Base-by-base conservation (phyloP, 78 protist species). In the Capsaspora owczarzaki region DNA sequence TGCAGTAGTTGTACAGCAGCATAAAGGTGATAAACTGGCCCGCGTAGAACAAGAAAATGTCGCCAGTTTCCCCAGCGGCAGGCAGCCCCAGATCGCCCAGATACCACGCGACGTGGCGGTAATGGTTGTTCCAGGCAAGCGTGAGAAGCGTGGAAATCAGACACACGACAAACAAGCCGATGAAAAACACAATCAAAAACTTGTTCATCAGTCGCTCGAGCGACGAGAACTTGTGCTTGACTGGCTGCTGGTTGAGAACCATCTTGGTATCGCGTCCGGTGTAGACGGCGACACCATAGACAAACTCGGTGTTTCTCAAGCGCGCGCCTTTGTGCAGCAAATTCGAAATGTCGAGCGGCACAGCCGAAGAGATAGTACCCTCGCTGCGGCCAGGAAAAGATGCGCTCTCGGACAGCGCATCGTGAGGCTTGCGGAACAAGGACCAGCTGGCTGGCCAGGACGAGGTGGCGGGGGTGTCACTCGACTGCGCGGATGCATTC, bases 1-100 rank as follows among this genome's bases (percentile, higher is more conserved):
- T 95, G 83, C 95, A 95, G 35, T 93, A 44, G 35, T 97, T 93
- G 86, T 95, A 95, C 60, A 97, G 88, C 35, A 96, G 43, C 33
- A 96, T n/a, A 71, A 92, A 97, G 74, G 98, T 81, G 78, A 88
- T 80, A 8, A 94, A 47, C 56, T 87, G 84, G 20, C 93, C 84
- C n/a, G 35, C 35, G 33, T 2, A 56, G 66, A 3, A 56, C 66
- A 25, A 56, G n/a, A n/a, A n/a, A n/a, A n/a, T n/a, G n/a, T n/a
- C n/a, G n/a, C n/a, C n/a, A 56, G n/a, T 56, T 56, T 16, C 35
- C 2, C 10, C 43, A 8, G 72, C 72, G 23, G 72, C 35, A 2
- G 72, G 33, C 43, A 41, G 27, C 72, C 38, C 27, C 42, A 2
- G 4, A n/a, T n/a, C n/a, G n/a, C n/a, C 43, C 42, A 63, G 72